Conservation (phyloP, 2,329 filamentous ascomycete genomes). For the Aspergillus brunneoviolaceus region DNA sequence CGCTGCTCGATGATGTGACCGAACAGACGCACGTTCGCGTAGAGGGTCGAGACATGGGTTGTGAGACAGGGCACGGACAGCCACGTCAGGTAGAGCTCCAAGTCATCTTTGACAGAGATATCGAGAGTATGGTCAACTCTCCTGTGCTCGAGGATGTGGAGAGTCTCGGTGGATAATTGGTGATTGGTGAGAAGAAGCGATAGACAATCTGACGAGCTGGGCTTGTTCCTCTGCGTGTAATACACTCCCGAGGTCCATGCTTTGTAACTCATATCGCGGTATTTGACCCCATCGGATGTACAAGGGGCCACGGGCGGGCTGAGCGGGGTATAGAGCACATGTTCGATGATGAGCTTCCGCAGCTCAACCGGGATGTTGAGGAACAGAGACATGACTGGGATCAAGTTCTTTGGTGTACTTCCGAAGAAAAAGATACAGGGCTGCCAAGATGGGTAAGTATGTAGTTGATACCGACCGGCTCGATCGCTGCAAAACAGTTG, state of each 20-base stretch:
- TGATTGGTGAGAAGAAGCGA: not conserved
- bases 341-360: not conserved
- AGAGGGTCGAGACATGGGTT: slow-evolving; percentile 1
- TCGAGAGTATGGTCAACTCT: slow-evolving; percentile 1
- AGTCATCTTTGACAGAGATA: slow-evolving; percentile 1
- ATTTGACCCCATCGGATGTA: not conserved
- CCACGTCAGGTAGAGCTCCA: slow-evolving; percentile 9
- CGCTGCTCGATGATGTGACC: not conserved
- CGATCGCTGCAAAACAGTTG: too few relatives aligned
- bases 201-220: not conserved
- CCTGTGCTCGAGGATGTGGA: not conserved
- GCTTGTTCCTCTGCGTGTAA: not conserved
- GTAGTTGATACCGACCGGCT: too few relatives aligned
- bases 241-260: not conserved
- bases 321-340: not conserved
- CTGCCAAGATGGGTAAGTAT: too few relatives aligned
- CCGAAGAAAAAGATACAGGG: too few relatives aligned
- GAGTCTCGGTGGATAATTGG: not conserved
- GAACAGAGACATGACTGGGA: not conserved
- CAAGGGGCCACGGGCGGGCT: not conserved
- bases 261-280: slow-evolving; percentile 1
- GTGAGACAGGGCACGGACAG: slow-evolving; percentile 6
- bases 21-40: slow-evolving; percentile 6
- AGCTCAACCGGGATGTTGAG: slow-evolving; percentile 6
- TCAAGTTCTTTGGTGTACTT: too few relatives aligned